Evolutionary conservation across 2,329 filamentous ascomycete genomes (phyloP), one percentile per base, ranked within the genome.

Genomic region (Arachnomyces sp.): DNA sequence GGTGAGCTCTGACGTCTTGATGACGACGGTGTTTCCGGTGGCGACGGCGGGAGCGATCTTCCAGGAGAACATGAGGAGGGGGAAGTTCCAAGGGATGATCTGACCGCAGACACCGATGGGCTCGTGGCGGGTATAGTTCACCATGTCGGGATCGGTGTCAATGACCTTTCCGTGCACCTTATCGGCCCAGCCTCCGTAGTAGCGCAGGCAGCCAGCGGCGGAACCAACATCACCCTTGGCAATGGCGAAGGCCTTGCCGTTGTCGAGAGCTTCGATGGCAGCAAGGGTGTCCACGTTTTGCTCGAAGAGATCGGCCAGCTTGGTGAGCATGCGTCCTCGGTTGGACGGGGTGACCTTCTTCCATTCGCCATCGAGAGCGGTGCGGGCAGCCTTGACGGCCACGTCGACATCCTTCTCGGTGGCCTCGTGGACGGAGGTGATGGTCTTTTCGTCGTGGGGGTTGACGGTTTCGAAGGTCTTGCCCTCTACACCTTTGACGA

Each of bases 401-500:
- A 88, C 69, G 63, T 80, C 77, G 60, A 78, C 72, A 71, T 67
- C 59, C 74, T 93, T 88, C 74, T 93, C 87, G 50, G 82, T 85
- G 59, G 82, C 89, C 70, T 94, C 88, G 61, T 78, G 71, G 54
- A 95, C 85, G 40, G 80, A 81, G 73, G 74, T 77, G 71, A 94
- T 93, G 58, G 86, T 78, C 66, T 88, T 80, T 67, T 95, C 89
- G 50, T 78, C 86, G 49, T 82, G 59, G 44, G 88, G 88, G 77
- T 94, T 94, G 74, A 92, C 82, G 65, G 88, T 84, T 69, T 95
- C 87, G 60, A 95, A 92, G 52, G 82, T 88, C 77, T 86, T 83
- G 71, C 88, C 88, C 55, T 94, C 86, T 48, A 84, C 80, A 61
- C 80, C 75, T 65, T 84, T 80, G 50, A 93, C 78, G 70, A 82